These are phyloP conservation scores for Vanrija sp. DNA, from an alignment of 1,284 basidiomycete species.

Conservation along the genomic window DNA sequence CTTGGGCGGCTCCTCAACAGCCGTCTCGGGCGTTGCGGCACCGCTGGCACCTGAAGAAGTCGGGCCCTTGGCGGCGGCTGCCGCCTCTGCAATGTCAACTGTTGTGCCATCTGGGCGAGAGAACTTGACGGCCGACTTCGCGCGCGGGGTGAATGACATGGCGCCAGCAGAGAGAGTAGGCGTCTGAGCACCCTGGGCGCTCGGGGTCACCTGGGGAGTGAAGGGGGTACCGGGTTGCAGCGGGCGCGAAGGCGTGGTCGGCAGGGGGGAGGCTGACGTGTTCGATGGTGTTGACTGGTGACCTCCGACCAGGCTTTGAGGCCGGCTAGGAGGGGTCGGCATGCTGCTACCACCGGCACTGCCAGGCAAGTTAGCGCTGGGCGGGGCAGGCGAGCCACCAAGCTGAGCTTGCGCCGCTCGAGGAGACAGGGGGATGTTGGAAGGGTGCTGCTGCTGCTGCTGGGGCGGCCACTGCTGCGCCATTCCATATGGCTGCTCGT, in stretches of 20 bases:
- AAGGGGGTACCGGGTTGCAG: slow-evolving; percentile 22
- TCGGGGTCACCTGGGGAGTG: slow-evolving; percentile 20
- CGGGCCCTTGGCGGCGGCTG: slow-evolving; percentile 25
- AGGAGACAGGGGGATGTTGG: slow-evolving; percentile 35
- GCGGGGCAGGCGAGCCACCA: slow-evolving; percentile 29
- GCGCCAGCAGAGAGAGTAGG: slow-evolving; percentile 33
- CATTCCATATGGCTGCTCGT: slow-evolving; percentile 25
- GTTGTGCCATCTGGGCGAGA: slow-evolving; percentile 45
- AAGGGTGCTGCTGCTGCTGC: slow-evolving; percentile 23
- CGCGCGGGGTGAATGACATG: slow-evolving; percentile 39
- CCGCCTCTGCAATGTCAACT: slow-evolving; percentile 41
- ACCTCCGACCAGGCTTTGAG: slow-evolving; percentile 28
- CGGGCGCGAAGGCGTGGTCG: slow-evolving; percentile 33
- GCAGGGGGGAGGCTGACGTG: slow-evolving; percentile 24
- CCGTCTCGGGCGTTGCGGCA: slow-evolving; percentile 23
- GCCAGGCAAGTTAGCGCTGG: slow-evolving; percentile 23
- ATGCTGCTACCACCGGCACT: slow-evolving; percentile 33
- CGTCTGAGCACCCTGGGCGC: slow-evolving; percentile 10
- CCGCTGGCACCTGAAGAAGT: slow-evolving; percentile 23
- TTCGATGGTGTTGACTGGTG: slow-evolving; percentile 27
- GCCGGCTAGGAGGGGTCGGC: slow-evolving; percentile 38
- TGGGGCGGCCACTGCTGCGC: slow-evolving; percentile 30
- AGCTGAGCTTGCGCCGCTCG: slow-evolving; percentile 27
- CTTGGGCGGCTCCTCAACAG: slow-evolving; percentile 22
- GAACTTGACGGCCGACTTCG: slow-evolving; percentile 40